phyloP scores from a whole-genome alignment of 331 rosid species.

The Cydonia oblonga region DNA sequence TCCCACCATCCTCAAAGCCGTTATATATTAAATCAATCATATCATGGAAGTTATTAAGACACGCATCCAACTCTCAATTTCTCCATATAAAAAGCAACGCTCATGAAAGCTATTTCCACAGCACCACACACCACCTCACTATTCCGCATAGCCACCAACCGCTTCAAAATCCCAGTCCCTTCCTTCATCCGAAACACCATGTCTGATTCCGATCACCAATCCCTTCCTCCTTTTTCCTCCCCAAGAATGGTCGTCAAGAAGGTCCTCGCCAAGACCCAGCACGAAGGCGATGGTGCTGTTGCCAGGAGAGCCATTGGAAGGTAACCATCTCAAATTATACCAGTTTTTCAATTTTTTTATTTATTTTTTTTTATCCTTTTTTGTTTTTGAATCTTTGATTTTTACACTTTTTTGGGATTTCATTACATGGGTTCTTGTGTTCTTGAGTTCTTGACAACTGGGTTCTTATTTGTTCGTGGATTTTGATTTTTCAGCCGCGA shows the following conservation, averaged over 20 bases:
- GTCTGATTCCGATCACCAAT: constrained; percentile 34
- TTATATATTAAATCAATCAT: background rate
- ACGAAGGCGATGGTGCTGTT: constrained; percentile 60
- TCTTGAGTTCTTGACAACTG: background rate
- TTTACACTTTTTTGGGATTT: background rate
- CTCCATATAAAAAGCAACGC: background rate
- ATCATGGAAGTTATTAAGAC: background rate
- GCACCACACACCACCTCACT: background rate
- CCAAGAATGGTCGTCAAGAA: constrained; percentile 63
- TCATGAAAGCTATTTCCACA: constrained; percentile 13
- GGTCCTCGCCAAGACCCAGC: constrained; percentile 49
- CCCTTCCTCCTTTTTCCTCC: constrained; percentile 24
- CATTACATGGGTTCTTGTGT: background rate
- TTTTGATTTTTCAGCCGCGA: constrained; percentile 34
- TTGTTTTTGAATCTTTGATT: too few relatives aligned
- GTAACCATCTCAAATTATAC: constrained; percentile 10
- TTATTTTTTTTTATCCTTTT: too few relatives aligned
- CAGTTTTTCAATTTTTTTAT: too few relatives aligned
- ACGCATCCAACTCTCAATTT: background rate
- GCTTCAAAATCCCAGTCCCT: background rate
- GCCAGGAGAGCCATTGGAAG: constrained; percentile 82
- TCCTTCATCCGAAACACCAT: constrained; percentile 15
- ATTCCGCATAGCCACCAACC: background rate
- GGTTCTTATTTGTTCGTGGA: constrained; percentile 3
- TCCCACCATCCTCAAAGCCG: too few relatives aligned